phyloP scores from a whole-genome alignment of 108 stramenopile genomes.

The Nitzschia inconspicua region DNA sequence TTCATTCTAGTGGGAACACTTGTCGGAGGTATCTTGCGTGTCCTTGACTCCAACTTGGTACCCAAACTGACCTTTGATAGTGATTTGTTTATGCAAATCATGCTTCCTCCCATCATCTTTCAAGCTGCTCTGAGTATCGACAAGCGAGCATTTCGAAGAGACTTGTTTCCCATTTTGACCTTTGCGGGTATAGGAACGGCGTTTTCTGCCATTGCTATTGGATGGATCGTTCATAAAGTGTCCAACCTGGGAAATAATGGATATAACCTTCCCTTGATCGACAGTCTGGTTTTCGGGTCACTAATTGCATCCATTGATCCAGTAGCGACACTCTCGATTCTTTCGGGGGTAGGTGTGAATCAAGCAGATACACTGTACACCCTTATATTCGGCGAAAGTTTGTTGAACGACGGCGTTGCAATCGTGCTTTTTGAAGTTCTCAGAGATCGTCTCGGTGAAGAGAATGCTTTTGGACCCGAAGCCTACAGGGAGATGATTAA shows the following conservation, averaged over 20 bases:
- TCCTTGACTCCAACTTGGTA: conserved; percentile 27
- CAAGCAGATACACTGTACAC: conserved; percentile 81
- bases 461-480: conserved; percentile 15
- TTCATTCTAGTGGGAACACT: conserved; percentile 73
- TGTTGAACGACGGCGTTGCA: conserved; percentile 96
- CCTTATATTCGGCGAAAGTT: conserved; percentile 90
- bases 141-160: conserved; percentile 71
- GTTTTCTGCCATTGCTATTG: conserved; percentile 63
- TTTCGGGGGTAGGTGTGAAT: conserved; percentile 69
- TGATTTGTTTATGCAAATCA: conserved; percentile 76
- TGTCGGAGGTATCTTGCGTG: conserved; percentile 32
- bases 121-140: conserved; percentile 74
- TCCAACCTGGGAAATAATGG: conserved; percentile 23
- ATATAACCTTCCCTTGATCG: conserved; percentile 50
- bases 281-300: conserved; percentile 83
- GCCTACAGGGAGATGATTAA: conserved; percentile 26
- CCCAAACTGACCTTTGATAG: conserved; percentile 68
- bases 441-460: conserved; percentile 32
- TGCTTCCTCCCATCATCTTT: conserved; percentile 88
- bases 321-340: conserved; percentile 77
- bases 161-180: conserved; percentile 67
- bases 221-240: conserved; percentile 53
- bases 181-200: conserved; percentile 81
- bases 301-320: conserved; percentile 90
- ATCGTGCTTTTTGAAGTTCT: conserved; percentile 59